phyloP scores from a whole-genome alignment of 1,284 basidiomycete species.

The Boletus semigastroideus region DNA sequence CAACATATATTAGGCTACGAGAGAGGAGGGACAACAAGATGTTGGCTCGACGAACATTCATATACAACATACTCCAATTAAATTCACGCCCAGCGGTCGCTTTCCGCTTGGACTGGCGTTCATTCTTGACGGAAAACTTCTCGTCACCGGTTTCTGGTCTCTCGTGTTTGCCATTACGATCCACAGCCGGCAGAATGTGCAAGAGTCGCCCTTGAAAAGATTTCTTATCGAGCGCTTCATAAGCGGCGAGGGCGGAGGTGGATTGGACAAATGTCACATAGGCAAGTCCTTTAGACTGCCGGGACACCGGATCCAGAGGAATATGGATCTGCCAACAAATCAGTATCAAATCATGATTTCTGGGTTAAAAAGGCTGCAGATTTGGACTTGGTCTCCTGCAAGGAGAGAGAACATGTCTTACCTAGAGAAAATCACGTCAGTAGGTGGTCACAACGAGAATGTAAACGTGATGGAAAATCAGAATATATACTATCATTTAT shows the following conservation, averaged over 20 bases:
- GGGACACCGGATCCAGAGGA: conserved; percentile 68
- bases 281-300: conserved; percentile 78
- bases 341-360: conserved; percentile 13
- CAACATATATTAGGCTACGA: conserved; percentile 22
- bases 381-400: neutral
- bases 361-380: neutral
- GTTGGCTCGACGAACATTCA: conserved; percentile 78
- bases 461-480: conserved; percentile 15
- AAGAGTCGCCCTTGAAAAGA: conserved; percentile 92
- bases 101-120: conserved; percentile 72
- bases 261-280: conserved; percentile 79
- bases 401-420: conserved; percentile 7
- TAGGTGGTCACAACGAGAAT: neutral
- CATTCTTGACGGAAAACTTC: conserved; percentile 66
- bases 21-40: conserved; percentile 10
- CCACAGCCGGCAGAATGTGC: conserved; percentile 85
- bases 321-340: conserved; percentile 68
- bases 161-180: conserved; percentile 51
- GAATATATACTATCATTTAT: conserved; percentile 44
- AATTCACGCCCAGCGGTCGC: conserved; percentile 79
- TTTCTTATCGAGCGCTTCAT: conserved; percentile 76
- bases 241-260: conserved; percentile 73
- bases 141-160: conserved; percentile 45
- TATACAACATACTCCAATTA: conserved; percentile 96
- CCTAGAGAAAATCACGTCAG: conserved; percentile 15